These are phyloP conservation scores for Ophiostoma sp. DNA, from an alignment of 2,329 filamentous ascomycete species.

Conservation along the genomic window DNA sequence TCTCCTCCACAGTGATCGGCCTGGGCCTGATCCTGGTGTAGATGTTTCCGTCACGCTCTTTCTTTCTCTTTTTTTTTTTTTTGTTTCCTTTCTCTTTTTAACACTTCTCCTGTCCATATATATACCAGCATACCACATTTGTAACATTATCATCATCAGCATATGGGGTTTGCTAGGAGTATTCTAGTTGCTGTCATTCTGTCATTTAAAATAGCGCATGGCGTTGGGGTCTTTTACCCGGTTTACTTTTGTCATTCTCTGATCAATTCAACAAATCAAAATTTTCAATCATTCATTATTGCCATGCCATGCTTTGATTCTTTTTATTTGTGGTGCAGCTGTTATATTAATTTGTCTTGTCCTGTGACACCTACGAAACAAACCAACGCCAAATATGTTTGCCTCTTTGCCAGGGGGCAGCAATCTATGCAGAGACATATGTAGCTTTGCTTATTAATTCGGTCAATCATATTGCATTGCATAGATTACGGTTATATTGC, in stretches of 20 bases:
- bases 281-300: too few species aligned
- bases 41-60: slow-evolving; percentile 33
- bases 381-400: too few species aligned
- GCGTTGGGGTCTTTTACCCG: slow-evolving; percentile 12
- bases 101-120: slow-evolving; percentile 7
- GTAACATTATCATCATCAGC: neutral
- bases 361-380: too few species aligned
- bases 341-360: too few species aligned
- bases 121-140: slow-evolving; percentile 1
- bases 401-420: too few species aligned
- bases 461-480: neutral
- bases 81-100: slow-evolving; percentile 29
- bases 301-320: too few species aligned
- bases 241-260: neutral
- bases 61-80: slow-evolving; percentile 41
- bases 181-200: neutral
- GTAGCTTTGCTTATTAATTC: too few species aligned
- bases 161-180: neutral
- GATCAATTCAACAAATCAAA: neutral
- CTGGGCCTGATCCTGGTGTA: slow-evolving; percentile 24
- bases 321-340: too few species aligned
- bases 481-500: neutral
- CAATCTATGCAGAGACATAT: neutral
- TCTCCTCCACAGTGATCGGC: slow-evolving; percentile 19
- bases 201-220: slow-evolving; percentile 9